A percentile compares a stretch with the other conserved stretches of the same genome.
phyloP scores from a whole-genome alignment of 108 stramenopile species.

The Mediolabrus comicus region DNA sequence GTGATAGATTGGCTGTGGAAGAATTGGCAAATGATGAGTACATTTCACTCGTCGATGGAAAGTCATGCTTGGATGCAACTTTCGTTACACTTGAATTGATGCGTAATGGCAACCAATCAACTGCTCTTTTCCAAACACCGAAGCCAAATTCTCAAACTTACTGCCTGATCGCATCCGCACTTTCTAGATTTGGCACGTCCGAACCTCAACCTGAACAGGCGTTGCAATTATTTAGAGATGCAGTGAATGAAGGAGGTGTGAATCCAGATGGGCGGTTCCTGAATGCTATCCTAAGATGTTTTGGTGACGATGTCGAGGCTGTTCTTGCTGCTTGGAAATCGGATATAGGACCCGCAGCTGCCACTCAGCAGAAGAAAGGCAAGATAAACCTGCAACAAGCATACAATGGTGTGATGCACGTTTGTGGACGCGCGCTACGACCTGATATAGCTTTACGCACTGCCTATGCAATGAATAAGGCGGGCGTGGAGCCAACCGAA shows the following conservation, averaged over 20 bases:
- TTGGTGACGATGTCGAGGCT: conserved; percentile 64
- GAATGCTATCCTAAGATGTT: conserved; percentile 80
- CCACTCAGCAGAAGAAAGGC: conserved; percentile 31
- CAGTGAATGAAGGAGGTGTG: conserved; percentile 23
- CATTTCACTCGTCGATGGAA: conserved; percentile 43
- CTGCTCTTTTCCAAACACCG: conserved; percentile 11
- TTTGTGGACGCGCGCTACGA: conserved; percentile 67
- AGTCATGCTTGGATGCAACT: conserved; percentile 53
- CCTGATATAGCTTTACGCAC: conserved; percentile 75
- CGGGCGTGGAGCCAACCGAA: conserved; percentile 65
- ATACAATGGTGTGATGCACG: conserved; percentile 79
- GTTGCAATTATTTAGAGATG: conserved; percentile 24
- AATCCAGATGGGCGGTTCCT: conserved; percentile 73
- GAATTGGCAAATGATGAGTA: background rate
- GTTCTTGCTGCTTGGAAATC: conserved; percentile 70
- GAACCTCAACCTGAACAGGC: conserved; percentile 12
- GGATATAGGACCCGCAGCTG: conserved; percentile 56
- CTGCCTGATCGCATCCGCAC: conserved; percentile 62
- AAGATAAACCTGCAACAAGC: conserved; percentile 67
- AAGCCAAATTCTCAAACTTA: conserved; percentile 74
- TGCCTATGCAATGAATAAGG: conserved; percentile 76
- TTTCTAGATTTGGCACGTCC: conserved; percentile 15
- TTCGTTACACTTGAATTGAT: conserved; percentile 48
- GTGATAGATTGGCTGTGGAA: background rate
- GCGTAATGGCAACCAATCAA: conserved; percentile 17